Conservation (phyloP, 140 eudicot species). For the Anethum foeniculum region DNA sequence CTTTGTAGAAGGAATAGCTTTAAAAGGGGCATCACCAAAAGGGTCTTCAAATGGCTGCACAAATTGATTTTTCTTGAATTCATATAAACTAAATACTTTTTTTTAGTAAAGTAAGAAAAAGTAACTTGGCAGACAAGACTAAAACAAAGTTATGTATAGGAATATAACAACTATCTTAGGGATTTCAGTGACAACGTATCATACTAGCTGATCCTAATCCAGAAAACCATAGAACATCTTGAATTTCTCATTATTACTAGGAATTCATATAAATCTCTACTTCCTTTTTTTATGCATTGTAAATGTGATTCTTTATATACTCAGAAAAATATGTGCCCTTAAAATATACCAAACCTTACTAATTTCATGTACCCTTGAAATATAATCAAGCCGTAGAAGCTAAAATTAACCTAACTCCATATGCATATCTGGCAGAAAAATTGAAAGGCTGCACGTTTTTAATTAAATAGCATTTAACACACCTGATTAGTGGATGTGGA, state of each 20-base stretch:
- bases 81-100: neutral
- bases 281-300: neutral
- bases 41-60: slow-evolving; percentile 91
- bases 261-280: neutral
- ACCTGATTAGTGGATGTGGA: slow-evolving; percentile 60
- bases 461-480: slow-evolving; percentile 1
- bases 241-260: neutral
- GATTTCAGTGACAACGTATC: neutral
- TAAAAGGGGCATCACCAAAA: slow-evolving; percentile 94
- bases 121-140: neutral
- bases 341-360: neutral
- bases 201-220: neutral
- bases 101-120: neutral
- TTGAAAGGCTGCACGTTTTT: neutral
- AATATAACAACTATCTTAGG: neutral
- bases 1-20: slow-evolving; percentile 54
- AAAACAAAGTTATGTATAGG: neutral
- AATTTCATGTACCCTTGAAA: neutral
- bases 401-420: neutral
- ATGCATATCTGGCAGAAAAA: neutral
- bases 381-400: neutral
- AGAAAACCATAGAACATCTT: neutral
- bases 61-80: neutral
- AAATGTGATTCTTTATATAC: neutral
- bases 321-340: neutral